Conservation (phyloP, 768 basidiomycete species). For the Leccinum boreale region DNA sequence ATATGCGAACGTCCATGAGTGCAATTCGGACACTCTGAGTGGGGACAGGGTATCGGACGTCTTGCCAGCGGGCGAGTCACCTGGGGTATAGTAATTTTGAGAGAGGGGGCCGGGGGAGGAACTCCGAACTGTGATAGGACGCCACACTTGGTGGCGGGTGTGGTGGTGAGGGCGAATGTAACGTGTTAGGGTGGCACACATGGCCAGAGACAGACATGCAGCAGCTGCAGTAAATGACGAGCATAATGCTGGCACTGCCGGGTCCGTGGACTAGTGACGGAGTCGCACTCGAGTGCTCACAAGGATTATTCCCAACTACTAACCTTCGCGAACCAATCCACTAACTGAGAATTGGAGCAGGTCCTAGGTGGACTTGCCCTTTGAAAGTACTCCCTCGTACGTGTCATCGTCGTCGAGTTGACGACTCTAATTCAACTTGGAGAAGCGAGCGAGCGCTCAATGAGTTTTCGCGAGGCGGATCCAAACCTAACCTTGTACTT, state of each 20-base stretch:
- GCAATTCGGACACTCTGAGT: constrained; percentile 4
- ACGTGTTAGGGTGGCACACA: not conserved
- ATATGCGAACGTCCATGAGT: too few species aligned
- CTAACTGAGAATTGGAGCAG: not conserved
- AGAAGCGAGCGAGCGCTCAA: too few species aligned
- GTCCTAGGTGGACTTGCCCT: too few species aligned
- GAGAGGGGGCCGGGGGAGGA: constrained; percentile 7
- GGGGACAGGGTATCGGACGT: constrained; percentile 14
- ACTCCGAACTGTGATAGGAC: constrained; percentile 5
- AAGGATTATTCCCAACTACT: not conserved
- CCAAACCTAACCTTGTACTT: too few species aligned
- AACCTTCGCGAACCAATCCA: not conserved
- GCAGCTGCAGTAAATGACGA: not conserved
- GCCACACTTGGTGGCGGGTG: constrained; percentile 1
- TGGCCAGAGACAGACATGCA: constrained; percentile 3
- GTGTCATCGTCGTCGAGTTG: too few species aligned
- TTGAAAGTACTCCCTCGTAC: too few species aligned
- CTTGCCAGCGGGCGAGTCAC: constrained; percentile 10
- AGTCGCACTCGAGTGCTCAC: too few species aligned
- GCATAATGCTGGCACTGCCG: not conserved
- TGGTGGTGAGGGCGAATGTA: constrained; percentile 1
- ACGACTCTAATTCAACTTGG: too few species aligned
- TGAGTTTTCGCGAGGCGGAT: too few species aligned
- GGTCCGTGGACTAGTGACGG: too few species aligned
- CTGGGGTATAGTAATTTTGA: not conserved